These are phyloP conservation scores for Neofusicoccum kwambonambiense DNA, from an alignment of 2,329 filamentous ascomycete genomes.

Conservation along the genomic window DNA sequence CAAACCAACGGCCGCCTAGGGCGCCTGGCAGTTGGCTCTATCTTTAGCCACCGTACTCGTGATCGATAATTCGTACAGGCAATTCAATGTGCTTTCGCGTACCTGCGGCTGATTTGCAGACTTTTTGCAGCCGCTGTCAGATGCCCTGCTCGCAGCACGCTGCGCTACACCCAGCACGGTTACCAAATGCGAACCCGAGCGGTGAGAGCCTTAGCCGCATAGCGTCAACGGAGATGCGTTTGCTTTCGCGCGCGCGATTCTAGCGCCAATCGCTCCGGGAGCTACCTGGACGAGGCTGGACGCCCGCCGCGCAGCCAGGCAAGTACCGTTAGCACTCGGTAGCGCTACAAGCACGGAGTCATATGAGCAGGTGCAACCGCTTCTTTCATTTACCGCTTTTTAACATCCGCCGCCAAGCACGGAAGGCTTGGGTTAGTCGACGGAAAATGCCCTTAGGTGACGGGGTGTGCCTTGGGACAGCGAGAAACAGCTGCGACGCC, in stretches of 20 bases:
- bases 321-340: constrained; percentile 7
- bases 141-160: not conserved
- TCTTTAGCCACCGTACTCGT: constrained; percentile 8
- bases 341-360: not conserved
- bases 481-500: not conserved
- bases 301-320: not conserved
- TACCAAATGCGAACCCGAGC: constrained; percentile 1
- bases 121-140: constrained; percentile 7
- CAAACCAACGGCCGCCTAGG: constrained; percentile 2
- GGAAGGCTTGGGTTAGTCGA: constrained; percentile 1
- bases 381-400: constrained; percentile 13
- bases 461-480: constrained; percentile 1
- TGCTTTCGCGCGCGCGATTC: not conserved
- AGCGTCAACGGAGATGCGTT: constrained; percentile 1
- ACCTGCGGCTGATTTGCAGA: constrained; percentile 15
- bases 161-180: not conserved
- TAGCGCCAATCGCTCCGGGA: not conserved
- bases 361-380: constrained; percentile 3
- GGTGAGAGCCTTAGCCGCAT: not conserved
- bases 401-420: constrained; percentile 12
- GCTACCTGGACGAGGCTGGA: not conserved
- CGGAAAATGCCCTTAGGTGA: constrained; percentile 5
- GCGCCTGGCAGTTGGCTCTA: not conserved
- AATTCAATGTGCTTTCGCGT: constrained; percentile 4
- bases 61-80: constrained; percentile 13